Evolutionary conservation across 495 filamentous ascomycete genomes (phyloP), one percentile per base, ranked within the genome.

Genomic region (Chaetomidium leptoderma): DNA sequence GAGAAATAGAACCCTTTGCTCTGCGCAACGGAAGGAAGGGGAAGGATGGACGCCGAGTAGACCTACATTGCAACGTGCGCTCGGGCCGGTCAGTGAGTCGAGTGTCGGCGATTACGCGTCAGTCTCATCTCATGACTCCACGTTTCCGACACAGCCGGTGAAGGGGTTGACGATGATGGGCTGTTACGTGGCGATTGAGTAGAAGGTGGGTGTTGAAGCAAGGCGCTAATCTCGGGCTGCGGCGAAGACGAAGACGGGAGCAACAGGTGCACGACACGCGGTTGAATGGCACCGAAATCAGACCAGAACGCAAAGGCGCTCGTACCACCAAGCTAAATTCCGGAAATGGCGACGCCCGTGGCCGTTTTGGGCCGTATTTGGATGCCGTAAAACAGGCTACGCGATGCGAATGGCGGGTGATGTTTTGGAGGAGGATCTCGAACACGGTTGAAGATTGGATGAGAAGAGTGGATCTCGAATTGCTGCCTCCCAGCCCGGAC

Each of bases 401-500:
- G 53, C 59, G 47, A 48, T 35, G 33, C 59, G 39, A 50, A 45
- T 55, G 49, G 58, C 17, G 44, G 55, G 26, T 48, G 48, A 56
- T 67, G 65, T 65, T 62, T 66, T 51, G 57, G 57, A 55, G 59
- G 51, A 62, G 63, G 62, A 48, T 47, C 33, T 14, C 6, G 32
- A 42, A 17, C 21, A 17, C 19, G 46, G 57, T 50, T 65, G 54
- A 69, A 67, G 68, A 69, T 69, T 69, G 68, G 66, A 69, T 56
- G 58, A 54, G 55, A 14, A 29, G 55, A 24, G 57, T 64, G 68
- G 65, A 65, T 67, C 68, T 71, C 64, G 64, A 71, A 71, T 62
- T 65, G 57, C 59, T 58, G 35, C 49, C 49, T 11, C 14, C 37
- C 21, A 39, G 26, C 27, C 14, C 32, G 26, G 33, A 49, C 57